Base-by-base conservation (phyloP, 148 eudicot species). In the Cornus kousa region DNA sequence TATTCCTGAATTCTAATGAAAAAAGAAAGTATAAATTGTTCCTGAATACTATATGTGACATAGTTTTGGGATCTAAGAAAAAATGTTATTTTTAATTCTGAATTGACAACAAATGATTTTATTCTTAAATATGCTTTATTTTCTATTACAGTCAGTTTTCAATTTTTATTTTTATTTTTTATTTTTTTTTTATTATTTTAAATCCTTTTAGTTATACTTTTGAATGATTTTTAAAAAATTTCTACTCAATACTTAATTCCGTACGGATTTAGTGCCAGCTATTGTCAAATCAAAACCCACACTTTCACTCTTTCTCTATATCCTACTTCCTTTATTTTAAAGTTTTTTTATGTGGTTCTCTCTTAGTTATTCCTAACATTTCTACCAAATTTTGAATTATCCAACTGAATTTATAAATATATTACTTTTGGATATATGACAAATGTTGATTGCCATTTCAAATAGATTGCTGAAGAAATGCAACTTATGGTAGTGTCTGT, bases 41-140 rank as follows among this genome's bases (percentile, higher is more conserved):
- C 59, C 59, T 53, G 17, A 53, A 53, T 14, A 11, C 24, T 19
- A 40, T 16, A 17, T 19, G 17, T 17, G 46, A 1, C 9, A 33
- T 35, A 8, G 2, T 16, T 20, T 70, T 69, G 68, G 22, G 48
- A 43, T 43, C 48, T 43, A 43, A 9, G 32, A 14, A 35, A 35
- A 35, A 35, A 62, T 22, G 20, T 69, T 24, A 64, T 37, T 64
- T 68, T 55, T 79, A 78, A 86, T 76, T 67, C 31, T 68, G 68
- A 65, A 68, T 67, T 72, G 50, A 23, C 48, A 69, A 69, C 22
- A 33, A 7, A 69, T 69, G 9, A 43, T 43, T 43, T 22, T 7
- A 7, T 69, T 20, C 16, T 5, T 67, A 35, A 35, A 37, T 19
- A 33, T 7, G 17, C 43, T 6, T 69, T 69, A 35, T 19, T 69